Percentiles rank a stretch among this genome's conserved stretches.
phyloP scores from a whole-genome alignment of 495 filamentous ascomycete genomes.

The Penicillium robsamsonii region DNA sequence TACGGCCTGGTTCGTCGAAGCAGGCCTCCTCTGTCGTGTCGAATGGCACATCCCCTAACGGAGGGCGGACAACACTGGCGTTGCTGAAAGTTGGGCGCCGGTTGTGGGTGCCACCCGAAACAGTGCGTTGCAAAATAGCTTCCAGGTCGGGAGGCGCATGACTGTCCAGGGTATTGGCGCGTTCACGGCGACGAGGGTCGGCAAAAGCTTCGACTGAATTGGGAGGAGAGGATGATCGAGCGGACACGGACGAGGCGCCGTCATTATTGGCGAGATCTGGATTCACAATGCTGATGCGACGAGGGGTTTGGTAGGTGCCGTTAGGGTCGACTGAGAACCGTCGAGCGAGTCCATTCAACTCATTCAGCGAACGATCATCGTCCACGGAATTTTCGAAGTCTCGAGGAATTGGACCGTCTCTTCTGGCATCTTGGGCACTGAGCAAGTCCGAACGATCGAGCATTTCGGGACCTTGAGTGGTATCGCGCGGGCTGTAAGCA shows the following conservation, averaged over 20 bases:
- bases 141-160: conserved; percentile 55
- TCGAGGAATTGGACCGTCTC: conserved; percentile 54
- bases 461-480: conserved; percentile 31
- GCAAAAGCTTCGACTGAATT: conserved; percentile 98
- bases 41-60: conserved; percentile 43
- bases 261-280: conserved; percentile 45
- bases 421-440: conserved; percentile 47
- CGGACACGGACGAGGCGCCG: conserved; percentile 56
- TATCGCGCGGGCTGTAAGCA: conserved; percentile 39
- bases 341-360: conserved; percentile 40
- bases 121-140: conserved; percentile 64
- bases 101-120: conserved; percentile 64
- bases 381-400: conserved; percentile 86
- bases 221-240: conserved; percentile 77
- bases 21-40: conserved; percentile 76
- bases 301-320: conserved; percentile 37
- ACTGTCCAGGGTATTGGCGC: conserved; percentile 63
- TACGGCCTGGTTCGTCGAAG: conserved; percentile 61
- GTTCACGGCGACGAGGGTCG: conserved; percentile 65
- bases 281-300: conserved; percentile 41
- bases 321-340: conserved; percentile 41
- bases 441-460: conserved; percentile 48
- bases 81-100: conserved; percentile 63
- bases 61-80: conserved; percentile 49
- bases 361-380: conserved; percentile 59